phyloP scores from a whole-genome alignment of 139 green algal species.

The Coccomyxa sp. region DNA sequence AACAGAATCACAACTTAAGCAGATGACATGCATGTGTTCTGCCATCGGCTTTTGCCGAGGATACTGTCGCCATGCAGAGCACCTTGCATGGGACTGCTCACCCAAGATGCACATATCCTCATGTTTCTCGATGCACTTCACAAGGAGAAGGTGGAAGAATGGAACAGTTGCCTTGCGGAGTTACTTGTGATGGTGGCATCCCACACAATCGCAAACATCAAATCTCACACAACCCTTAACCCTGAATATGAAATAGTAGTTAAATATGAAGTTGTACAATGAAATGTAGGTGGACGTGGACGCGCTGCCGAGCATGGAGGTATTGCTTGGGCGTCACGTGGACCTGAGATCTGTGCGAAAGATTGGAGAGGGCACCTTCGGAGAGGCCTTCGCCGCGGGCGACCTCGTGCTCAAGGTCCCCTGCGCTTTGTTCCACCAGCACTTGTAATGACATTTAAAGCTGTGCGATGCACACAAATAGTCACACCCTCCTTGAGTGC shows the following conservation, averaged over 20 bases:
- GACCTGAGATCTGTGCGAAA: constrained; percentile 35
- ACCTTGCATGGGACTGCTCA: neutral
- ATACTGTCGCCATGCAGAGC: too few species aligned
- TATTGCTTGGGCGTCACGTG: constrained; percentile 20
- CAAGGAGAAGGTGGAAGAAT: neutral
- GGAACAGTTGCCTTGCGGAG: too few species aligned
- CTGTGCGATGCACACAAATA: neutral
- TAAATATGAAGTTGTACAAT: too few species aligned
- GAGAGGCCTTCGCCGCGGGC: constrained; percentile 74
- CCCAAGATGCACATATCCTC: neutral
- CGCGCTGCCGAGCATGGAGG: constrained; percentile 7
- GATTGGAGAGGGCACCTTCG: constrained; percentile 91
- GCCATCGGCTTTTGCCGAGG: neutral
- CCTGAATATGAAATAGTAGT: too few species aligned
- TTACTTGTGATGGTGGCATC: too few species aligned
- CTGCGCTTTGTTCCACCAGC: too few species aligned
- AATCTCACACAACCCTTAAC: too few species aligned
- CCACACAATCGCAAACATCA: too few species aligned
- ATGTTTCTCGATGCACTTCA: neutral
- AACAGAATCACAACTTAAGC: neutral
- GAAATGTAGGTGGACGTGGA: neutral
- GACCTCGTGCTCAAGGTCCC: constrained; percentile 37
- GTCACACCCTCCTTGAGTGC: constrained; percentile 67
- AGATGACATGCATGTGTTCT: neutral
- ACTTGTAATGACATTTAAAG: too few species aligned